These are phyloP conservation scores for Lactarius deliciosus DNA, from an alignment of 768 basidiomycete genomes.

Conservation along the genomic window DNA sequence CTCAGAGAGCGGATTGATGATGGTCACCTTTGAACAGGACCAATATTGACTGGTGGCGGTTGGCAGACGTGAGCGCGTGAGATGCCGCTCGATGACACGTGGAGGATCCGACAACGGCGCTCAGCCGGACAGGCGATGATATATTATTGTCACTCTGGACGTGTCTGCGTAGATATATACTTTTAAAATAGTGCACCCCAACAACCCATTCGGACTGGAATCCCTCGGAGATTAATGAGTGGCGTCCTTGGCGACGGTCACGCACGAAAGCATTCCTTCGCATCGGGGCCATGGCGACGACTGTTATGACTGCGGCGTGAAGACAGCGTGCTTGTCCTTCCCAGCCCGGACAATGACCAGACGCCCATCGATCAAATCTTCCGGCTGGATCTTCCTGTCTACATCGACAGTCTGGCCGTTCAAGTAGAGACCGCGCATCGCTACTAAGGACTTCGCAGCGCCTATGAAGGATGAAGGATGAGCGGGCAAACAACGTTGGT, in stretches of 20 bases:
- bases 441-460: slow-evolving; percentile 25
- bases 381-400: slow-evolving; percentile 10
- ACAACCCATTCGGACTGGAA: background rate
- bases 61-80: background rate
- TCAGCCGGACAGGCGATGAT: background rate
- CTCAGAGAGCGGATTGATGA: background rate
- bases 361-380: slow-evolving; percentile 27
- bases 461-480: slow-evolving; percentile 11
- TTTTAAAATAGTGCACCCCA: background rate
- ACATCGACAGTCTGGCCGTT: slow-evolving; percentile 23
- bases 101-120: background rate
- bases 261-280: background rate
- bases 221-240: background rate
- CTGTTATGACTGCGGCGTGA: slow-evolving; percentile 9
- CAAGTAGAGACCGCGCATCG: slow-evolving; percentile 29
- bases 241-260: background rate
- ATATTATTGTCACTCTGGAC: background rate
- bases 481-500: background rate
- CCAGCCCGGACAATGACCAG: slow-evolving; percentile 29
- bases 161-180: background rate
- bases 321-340: slow-evolving; percentile 28
- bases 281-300: background rate
- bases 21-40: background rate
- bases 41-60: background rate
- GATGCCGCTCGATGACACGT: background rate